These are phyloP conservation scores for Monilinia aucupariae DNA, from an alignment of 2,329 filamentous ascomycete genomes.

Conservation along the genomic window DNA sequence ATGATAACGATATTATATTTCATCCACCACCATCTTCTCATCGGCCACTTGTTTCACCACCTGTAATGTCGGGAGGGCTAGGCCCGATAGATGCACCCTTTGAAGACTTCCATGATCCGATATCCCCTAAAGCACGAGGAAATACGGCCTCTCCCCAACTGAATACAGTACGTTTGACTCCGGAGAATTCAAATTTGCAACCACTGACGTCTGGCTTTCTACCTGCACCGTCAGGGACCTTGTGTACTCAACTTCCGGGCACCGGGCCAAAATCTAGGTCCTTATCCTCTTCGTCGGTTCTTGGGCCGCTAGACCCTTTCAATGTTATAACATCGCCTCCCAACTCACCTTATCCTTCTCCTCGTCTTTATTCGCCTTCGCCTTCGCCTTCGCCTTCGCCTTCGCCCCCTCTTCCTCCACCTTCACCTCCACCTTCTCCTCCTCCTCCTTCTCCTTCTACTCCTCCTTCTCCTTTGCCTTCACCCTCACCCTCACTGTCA, in stretches of 20 bases:
- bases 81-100: neutral
- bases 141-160: neutral
- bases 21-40: neutral
- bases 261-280: neutral
- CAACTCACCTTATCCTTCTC: too few species aligned
- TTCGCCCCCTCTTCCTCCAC: too few species aligned
- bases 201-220: neutral
- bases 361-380: too few species aligned
- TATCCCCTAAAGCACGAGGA: too few species aligned
- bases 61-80: neutral
- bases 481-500: too few species aligned
- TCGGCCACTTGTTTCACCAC: neutral
- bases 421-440: neutral
- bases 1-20: neutral
- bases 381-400: too few species aligned
- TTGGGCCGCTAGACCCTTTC: neutral
- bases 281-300: neutral
- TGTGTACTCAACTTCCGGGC: neutral
- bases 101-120: neutral
- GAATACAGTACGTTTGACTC: neutral
- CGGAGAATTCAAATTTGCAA: neutral
- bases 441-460: too few species aligned
- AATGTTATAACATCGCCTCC: too few species aligned
- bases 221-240: neutral
- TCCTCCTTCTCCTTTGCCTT: too few species aligned